Evolutionary conservation across 306 rosid species (phyloP), one percentile per base, ranked within the genome.

Genomic region (Delonix regia): DNA sequence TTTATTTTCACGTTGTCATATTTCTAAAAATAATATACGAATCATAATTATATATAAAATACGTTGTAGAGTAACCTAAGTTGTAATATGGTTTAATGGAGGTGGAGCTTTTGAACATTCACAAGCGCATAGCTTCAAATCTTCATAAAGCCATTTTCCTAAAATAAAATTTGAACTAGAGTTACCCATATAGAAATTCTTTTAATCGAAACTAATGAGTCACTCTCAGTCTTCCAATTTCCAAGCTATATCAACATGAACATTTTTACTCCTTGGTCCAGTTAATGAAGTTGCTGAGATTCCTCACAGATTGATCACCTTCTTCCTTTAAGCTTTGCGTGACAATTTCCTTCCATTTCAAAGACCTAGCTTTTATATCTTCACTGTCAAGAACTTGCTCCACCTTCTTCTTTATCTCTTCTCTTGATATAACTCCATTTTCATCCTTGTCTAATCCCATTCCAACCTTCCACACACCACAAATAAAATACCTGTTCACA

Each of bases 381-480:
- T 61, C 75, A 69, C 52, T 51, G 18, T 74, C 34, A n/a, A 84
- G 61, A 6, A 80, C 19, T 7, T 56, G 49, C 28, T 84, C 84
- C 5, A 76, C 62, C 49, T 76, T 80, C 48, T 48, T 47, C 38
- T 33, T 75, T 38, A 84, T 63, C 78, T 80, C 87, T 45, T 3
- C 82, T 3, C 9, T 15, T 9, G 42, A 36, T 18, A 84, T 18
- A 4, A 71, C 80, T 64, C 45, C 73, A 7, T 30, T 71, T 2
- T 38, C 82, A 21, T 76, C 56, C 14, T 19, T 25, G 5, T 76
- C 69, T 4, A 80, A 61, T 19, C 42, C 70, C 45, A 76, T 1
- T 0, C 87, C 85, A 2, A 72, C 80, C 41, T 66, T 76, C 82
- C 71, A 66, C 10, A 41, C 19, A 3, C 41, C 52, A 22, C 71